phyloP scores from a whole-genome alignment of 345 rosid genomes.

The Euclidium syriacum region DNA sequence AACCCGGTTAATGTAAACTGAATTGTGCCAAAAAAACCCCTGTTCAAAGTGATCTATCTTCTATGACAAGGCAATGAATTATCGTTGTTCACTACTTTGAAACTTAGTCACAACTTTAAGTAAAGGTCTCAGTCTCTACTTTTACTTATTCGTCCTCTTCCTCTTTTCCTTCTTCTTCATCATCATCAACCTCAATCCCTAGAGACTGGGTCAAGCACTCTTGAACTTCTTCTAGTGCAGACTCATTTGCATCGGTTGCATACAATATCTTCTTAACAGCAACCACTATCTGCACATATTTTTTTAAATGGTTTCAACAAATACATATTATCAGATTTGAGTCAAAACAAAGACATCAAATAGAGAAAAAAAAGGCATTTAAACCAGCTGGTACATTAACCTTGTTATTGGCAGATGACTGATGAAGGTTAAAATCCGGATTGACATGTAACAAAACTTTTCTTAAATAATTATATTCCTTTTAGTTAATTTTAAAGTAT shows the following conservation, averaged over 20 bases:
- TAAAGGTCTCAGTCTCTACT: too few relatives aligned
- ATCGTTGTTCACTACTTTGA: slow-evolving; percentile 6
- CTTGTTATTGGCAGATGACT: too few relatives aligned
- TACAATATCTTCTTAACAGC: slow-evolving; percentile 87
- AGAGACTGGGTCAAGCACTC: slow-evolving; percentile 44
- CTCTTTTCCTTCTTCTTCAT: not conserved
- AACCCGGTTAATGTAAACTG: slow-evolving; percentile 10
- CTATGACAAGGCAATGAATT: slow-evolving; percentile 22
- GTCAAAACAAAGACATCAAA: too few relatives aligned
- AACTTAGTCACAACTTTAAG: slow-evolving; percentile 9
- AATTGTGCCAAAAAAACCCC: slow-evolving; percentile 3
- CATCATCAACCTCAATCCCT: slow-evolving; percentile 34
- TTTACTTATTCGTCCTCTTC: not conserved
- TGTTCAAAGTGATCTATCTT: slow-evolving; percentile 18
- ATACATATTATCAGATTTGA: slow-evolving; percentile 4
- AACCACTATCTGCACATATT: slow-evolving; percentile 64
- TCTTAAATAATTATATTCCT: too few relatives aligned
- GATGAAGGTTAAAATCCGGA: too few relatives aligned
- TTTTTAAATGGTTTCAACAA: slow-evolving; percentile 4
- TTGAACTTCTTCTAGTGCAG: slow-evolving; percentile 81
- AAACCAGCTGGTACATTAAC: too few relatives aligned
- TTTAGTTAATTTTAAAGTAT: too few relatives aligned
- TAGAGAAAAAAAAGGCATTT: not conserved
- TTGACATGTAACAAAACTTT: too few relatives aligned
- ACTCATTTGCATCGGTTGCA: slow-evolving; percentile 74